Conservation (phyloP, 768 basidiomycete genomes). For the Peribolospora baueri region DNA sequence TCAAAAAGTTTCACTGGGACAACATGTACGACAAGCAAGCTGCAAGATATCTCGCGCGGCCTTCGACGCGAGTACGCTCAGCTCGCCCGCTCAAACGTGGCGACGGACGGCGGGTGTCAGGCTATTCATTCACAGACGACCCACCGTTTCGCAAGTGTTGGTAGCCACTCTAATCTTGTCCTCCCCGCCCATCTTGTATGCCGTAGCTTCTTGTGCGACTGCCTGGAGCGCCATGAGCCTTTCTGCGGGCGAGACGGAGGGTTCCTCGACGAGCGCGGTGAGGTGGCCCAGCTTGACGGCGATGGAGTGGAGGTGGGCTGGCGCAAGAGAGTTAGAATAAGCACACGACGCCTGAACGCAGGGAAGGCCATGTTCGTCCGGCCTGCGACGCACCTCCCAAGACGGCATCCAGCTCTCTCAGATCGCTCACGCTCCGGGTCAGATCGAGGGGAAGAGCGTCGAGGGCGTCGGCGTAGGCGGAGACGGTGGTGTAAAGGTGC, state of each 20-base stretch:
- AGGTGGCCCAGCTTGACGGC: constrained; percentile 54
- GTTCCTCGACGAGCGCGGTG: constrained; percentile 29
- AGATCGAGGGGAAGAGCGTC: constrained; percentile 83
- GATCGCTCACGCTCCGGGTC: constrained; percentile 79
- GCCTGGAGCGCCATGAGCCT: constrained; percentile 68
- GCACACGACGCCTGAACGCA: neutral
- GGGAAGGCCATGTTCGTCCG: neutral
- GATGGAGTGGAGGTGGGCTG: constrained; percentile 59
- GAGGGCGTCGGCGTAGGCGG: constrained; percentile 69
- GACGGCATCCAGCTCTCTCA: constrained; percentile 95
- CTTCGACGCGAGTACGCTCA: too few species aligned
- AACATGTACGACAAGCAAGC: too few species aligned
- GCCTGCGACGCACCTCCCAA: constrained; percentile 25
- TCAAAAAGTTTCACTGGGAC: too few species aligned
- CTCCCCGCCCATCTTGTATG: constrained; percentile 14
- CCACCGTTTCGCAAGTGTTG: constrained; percentile 14
- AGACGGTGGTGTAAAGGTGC: neutral
- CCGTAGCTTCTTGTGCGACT: constrained; percentile 68
- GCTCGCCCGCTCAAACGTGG: too few species aligned
- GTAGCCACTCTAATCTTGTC: constrained; percentile 17
- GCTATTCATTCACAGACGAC: neutral
- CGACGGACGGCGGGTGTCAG: too few species aligned
- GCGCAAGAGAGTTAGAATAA: neutral
- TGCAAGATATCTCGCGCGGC: too few species aligned
- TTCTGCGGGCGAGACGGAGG: constrained; percentile 22